Base-by-base conservation (phyloP, 257 asterid genomes). In the Petunia secreta region DNA sequence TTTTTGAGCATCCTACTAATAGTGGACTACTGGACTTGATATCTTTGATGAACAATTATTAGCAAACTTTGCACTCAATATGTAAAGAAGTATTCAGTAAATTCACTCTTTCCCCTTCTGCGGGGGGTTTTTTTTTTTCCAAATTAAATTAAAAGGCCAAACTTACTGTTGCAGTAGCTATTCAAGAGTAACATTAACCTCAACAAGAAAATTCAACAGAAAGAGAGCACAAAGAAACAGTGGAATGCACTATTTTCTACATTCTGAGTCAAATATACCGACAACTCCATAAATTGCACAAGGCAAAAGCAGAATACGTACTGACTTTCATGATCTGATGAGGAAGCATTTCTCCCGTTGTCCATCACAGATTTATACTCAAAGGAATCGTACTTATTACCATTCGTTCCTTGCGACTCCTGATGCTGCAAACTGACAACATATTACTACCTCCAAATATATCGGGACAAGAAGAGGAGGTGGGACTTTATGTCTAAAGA, bases 301-400 rank as follows among this genome's bases (percentile, higher is more conserved):
- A 73, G 62, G 62, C 25, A 50, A 73, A 50, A 50, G 34, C 34
- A 65, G 52, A 77, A 66, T 75, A 91, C 98, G 92, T 91, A 94
- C 97, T 94, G 99, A 84, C 98, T 94, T 84, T 92, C 98, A 80
- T 50, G 94, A 81, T 94, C 97, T 52, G 97, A 91, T 65, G 97
- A 91, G 75, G 97, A 94, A 83, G 89, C 92, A 83, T 89, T 92
- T 85, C 89, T 87, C 50, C 93, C 94, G 84, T 85, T 79, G 52
- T 87, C 92, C 89, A 83, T 84, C 79, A 92, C 96, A 78, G 90
- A 84, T 89, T 85, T 90, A 87, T 92, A 94, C 87, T 92, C 97
- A 86, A 94, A 94, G 43, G 97, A 91, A 55, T 80, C 63, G 83
- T 87, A 91, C 85, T 89, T 91, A 84, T 88, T 90, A 77, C 93